Evolutionary conservation across 306 rosid species (phyloP), one percentile per base, ranked within the genome.

Genomic region (Amphicarpaea edgeworthii): DNA sequence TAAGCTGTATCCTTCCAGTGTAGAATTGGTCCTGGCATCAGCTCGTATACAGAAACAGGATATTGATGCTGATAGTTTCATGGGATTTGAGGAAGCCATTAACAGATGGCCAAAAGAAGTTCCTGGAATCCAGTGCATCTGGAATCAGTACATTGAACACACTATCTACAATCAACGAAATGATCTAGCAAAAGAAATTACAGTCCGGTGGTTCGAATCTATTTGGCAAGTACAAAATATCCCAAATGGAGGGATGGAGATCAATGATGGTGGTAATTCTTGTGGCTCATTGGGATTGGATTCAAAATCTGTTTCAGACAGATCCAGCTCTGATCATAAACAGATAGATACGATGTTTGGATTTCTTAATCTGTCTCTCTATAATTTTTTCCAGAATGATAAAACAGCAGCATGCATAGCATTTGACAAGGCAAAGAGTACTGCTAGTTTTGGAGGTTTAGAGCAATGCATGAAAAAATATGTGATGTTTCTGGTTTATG

Each of bases 51-150:
- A 57, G 43, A 83, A 84, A 71, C 87, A 54, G 72, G 83, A 85
- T 73, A 60, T 54, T 30, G 83, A 58, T 76, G 86, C 53, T 73
- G 78, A 40, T 42, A 77, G 68, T 72, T 83, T 83, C 74, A 45
- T 47, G 69, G 97, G 90, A 19, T 92, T 95, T 70, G 96, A 95
- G 89, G 90, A 90, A 55, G 89, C 86, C 53, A 84, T 92, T 62
- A 70, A 45, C 60, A 81, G 80, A 79, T 92, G 98, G 98, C 93
- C 93, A 19, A 90, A 87, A 70, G 84, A 85, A 76, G 84, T 82
- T 72, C 97, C 97, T 40, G 98, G 98, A 38, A 68, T 95, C 70
- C 93, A 92, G 3, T 87, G 95, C 83, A 85, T 95, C 73, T 95
- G 98, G 98, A 88, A 95, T 80, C 97, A 95, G 73, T 95, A 90